phyloP scores from a whole-genome alignment of 2,329 filamentous ascomycete genomes.

The Dothideomycetes sp. region DNA sequence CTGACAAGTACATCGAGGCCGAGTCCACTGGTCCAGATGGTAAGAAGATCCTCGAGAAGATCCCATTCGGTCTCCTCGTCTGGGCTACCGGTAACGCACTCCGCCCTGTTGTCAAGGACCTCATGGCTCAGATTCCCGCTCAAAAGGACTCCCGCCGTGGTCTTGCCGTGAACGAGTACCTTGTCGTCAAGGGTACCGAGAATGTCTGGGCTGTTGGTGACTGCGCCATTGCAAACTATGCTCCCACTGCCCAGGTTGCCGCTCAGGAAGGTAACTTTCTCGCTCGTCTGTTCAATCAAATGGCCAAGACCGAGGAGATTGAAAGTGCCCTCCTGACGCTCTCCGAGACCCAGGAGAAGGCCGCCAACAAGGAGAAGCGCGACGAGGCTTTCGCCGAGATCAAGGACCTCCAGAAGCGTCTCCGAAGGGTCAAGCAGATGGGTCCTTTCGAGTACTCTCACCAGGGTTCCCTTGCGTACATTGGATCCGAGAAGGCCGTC shows the following conservation, averaged over 20 bases:
- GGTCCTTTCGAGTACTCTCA: conserved; percentile 98
- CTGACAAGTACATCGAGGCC: conserved; percentile 84
- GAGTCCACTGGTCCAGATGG: conserved; percentile 74
- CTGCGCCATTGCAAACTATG: conserved; percentile 94
- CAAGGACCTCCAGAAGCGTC: conserved; percentile 72
- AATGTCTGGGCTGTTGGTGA: conserved; percentile 98
- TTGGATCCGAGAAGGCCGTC: conserved; percentile 94
- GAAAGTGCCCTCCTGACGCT: conserved; percentile 66
- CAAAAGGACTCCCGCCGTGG: conserved; percentile 93
- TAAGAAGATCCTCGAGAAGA: conserved; percentile 66
- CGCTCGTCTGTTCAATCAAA: conserved; percentile 93
- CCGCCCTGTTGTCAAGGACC: conserved; percentile 77
- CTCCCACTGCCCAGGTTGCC: conserved; percentile 92
- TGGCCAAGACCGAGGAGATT: conserved; percentile 84
- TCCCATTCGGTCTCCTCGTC: conserved; percentile 91
- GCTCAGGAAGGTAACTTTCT: conserved; percentile 93
- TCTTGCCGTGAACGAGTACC: conserved; percentile 94
- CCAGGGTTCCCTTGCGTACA: conserved; percentile 93
- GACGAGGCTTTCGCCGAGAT: conserved; percentile 61
- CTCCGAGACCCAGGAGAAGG: conserved; percentile 47
- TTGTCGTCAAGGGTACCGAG: conserved; percentile 92
- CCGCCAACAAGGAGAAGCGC: conserved; percentile 51
- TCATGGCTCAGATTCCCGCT: conserved; percentile 83
- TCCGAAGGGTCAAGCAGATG: conserved; percentile 83
- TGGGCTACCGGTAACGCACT: conserved; percentile 98